Evolutionary conservation across 495 filamentous ascomycete genomes (phyloP).

Genomic region (Penicillium silybi): DNA sequence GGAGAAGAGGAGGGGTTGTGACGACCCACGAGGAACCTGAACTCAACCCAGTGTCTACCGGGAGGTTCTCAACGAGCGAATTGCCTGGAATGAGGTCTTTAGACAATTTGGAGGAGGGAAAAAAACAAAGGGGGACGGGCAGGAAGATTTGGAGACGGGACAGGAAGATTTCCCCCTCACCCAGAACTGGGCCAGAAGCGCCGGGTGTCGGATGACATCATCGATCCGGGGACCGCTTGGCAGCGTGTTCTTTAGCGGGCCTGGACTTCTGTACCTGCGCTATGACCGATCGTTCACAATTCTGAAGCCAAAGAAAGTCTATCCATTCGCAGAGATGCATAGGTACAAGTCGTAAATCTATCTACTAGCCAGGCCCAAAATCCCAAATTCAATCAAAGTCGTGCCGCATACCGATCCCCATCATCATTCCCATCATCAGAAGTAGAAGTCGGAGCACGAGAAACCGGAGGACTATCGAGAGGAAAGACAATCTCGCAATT

Average conservation of each 20-base stretch:
- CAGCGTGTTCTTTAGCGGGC: conserved; percentile 15
- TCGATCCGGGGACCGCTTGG: conserved; percentile 10
- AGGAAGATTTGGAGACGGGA: not conserved
- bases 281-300: not conserved
- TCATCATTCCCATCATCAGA: conserved; percentile 15
- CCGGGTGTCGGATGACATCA: conserved; percentile 14
- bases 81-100: conserved; percentile 8
- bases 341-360: conserved; percentile 19
- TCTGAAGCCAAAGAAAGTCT: not conserved
- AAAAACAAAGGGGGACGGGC: not conserved
- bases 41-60: conserved; percentile 2
- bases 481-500: conserved; percentile 25
- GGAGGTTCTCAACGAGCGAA: conserved; percentile 11
- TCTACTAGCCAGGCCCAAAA: conserved; percentile 14
- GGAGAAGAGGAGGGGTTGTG: not conserved
- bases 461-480: conserved; percentile 22
- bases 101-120: conserved; percentile 1
- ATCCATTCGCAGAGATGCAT: conserved; percentile 13
- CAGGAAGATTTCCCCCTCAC: conserved; percentile 6
- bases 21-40: not conserved
- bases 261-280: not conserved
- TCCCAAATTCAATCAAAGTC: conserved; percentile 18
- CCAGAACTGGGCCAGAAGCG: too few relatives aligned
- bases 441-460: conserved; percentile 11
- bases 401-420: conserved; percentile 20